phyloP scores from a whole-genome alignment of 768 basidiomycete species.

The Tubosaeta sp. region DNA sequence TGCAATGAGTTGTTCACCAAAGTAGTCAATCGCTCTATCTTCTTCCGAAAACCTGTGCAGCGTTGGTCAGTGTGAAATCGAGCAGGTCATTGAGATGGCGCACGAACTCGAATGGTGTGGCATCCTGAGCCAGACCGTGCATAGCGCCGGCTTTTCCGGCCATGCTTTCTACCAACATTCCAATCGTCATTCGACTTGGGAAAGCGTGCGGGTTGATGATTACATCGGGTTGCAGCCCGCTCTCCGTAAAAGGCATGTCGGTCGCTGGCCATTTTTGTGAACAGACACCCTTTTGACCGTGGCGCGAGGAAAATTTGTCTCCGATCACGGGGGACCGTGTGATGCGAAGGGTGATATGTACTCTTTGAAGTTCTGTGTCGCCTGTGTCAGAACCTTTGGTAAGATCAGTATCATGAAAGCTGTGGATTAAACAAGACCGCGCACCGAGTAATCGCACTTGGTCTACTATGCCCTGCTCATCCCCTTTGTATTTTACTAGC shows the following conservation, averaged over 20 bases:
- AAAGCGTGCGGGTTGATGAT: slow-evolving; percentile 99
- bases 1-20: slow-evolving; percentile 88
- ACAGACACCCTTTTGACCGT: slow-evolving; percentile 99
- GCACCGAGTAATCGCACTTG: slow-evolving; percentile 86
- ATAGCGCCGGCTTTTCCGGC: slow-evolving; percentile 99
- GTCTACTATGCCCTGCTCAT: slow-evolving; percentile 86
- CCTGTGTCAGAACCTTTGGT: slow-evolving; percentile 77
- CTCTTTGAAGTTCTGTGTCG: slow-evolving; percentile 84
- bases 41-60: slow-evolving; percentile 80
- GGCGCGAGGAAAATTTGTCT: slow-evolving; percentile 98
- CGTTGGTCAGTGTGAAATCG: slow-evolving; percentile 7
- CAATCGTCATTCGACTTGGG: slow-evolving; percentile 99
- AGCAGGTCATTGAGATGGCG: slow-evolving; percentile 3
- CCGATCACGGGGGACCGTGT: slow-evolving; percentile 96
- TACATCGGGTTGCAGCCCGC: slow-evolving; percentile 97
- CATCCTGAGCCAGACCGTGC: slow-evolving; percentile 98
- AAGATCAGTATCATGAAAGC: neutral
- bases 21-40: slow-evolving; percentile 97
- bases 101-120: slow-evolving; percentile 92
- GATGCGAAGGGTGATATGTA: slow-evolving; percentile 90
- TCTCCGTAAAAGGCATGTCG: slow-evolving; percentile 99
- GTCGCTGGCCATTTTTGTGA: slow-evolving; percentile 98
- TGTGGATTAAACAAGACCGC: neutral
- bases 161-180: slow-evolving; percentile 99
- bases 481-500: slow-evolving; percentile 94